These are phyloP conservation scores for Hysterium pulicare DNA, from an alignment of 2,329 filamentous ascomycete species.

Conservation along the genomic window DNA sequence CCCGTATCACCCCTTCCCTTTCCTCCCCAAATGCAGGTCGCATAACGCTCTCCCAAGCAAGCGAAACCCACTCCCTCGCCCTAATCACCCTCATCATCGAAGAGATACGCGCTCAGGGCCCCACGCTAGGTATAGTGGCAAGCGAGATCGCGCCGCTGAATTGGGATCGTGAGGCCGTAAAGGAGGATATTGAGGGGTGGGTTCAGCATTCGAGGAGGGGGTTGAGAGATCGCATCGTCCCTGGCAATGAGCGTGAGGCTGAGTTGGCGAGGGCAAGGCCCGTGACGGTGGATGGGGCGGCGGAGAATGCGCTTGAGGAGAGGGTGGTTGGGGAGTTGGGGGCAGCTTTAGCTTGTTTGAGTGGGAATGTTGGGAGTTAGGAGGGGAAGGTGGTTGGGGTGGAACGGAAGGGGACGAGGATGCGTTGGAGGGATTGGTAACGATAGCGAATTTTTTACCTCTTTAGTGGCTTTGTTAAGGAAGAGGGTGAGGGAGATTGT, in stretches of 20 bases:
- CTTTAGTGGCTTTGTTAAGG: no score
- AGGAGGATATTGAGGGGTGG: slow-evolving; percentile 83
- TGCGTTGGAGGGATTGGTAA: no score
- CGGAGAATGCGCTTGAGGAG: slow-evolving; percentile 68
- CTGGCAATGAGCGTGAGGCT: slow-evolving; percentile 68
- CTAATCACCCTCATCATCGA: slow-evolving; percentile 71
- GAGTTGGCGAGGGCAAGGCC: slow-evolving; percentile 48
- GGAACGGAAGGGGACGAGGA: no score
- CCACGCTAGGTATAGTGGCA: slow-evolving; percentile 47
- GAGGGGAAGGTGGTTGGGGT: no score
- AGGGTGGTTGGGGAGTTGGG: slow-evolving; percentile 58
- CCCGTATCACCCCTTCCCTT: slow-evolving; percentile 41
- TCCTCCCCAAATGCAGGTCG: slow-evolving; percentile 52
- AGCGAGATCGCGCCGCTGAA: slow-evolving; percentile 66
- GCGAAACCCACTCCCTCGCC: slow-evolving; percentile 74
- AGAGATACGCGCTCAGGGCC: slow-evolving; percentile 54
- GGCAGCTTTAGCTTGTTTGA: slow-evolving; percentile 36
- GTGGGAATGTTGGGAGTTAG: no score
- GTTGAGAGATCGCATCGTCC: slow-evolving; percentile 69
- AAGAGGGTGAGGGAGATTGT: no score
- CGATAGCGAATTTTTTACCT: no score
- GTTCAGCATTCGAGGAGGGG: slow-evolving; percentile 64
- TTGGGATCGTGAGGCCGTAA: slow-evolving; percentile 69
- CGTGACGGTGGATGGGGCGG: slow-evolving; percentile 37
- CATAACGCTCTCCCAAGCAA: slow-evolving; percentile 69